These are phyloP conservation scores for Buddleja alternifolia DNA, from an alignment of 257 asterid genomes.

Conservation along the genomic window DNA sequence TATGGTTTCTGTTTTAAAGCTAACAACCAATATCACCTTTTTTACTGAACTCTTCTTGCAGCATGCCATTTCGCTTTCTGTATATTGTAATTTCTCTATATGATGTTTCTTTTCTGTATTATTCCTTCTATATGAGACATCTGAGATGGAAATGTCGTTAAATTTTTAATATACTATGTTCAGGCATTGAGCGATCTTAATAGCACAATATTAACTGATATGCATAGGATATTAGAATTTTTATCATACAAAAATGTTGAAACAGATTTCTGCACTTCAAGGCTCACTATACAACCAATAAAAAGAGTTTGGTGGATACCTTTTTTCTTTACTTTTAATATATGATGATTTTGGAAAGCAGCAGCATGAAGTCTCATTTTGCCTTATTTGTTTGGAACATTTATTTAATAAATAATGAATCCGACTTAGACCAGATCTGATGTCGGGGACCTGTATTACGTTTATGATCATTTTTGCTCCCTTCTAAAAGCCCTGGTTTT, in stretches of 20 bases:
- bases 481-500: slow-evolving; percentile 21
- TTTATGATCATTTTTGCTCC: neutral
- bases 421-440: slow-evolving; percentile 3
- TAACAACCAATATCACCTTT: slow-evolving; percentile 23
- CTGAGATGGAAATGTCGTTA: slow-evolving; percentile 7
- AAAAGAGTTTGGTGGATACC: neutral
- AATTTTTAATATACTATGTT: neutral
- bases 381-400: neutral
- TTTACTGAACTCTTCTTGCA: slow-evolving; percentile 1
- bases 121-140: slow-evolving; percentile 10
- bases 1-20: slow-evolving; percentile 33
- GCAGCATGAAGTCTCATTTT: neutral
- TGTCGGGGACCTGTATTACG: neutral
- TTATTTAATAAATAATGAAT: slow-evolving; percentile 2
- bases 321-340: slow-evolving; percentile 4
- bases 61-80: neutral
- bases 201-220: neutral
- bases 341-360: neutral
- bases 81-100: neutral
- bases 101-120: slow-evolving; percentile 2
- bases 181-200: slow-evolving; percentile 5
- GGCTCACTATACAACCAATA: neutral
- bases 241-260: neutral
- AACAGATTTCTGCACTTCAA: neutral
- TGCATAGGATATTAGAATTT: slow-evolving; percentile 8